Conservation (phyloP, 2,329 filamentous ascomycete genomes). For the Diaporthe australafricana region DNA sequence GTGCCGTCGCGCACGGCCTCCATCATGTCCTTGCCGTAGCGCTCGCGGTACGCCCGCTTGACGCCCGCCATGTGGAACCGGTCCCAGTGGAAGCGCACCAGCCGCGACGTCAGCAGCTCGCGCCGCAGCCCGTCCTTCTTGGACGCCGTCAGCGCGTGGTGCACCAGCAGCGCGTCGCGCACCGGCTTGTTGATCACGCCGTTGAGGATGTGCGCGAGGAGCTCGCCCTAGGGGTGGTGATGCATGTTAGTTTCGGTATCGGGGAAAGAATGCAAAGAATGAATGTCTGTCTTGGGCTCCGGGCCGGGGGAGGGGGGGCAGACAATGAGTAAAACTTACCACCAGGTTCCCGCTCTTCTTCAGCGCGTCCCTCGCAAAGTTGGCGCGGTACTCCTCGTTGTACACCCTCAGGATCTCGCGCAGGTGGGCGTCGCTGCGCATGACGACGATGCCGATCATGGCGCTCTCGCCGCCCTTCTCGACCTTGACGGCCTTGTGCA, state of each 20-base stretch:
- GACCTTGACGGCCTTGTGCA: conserved; percentile 75
- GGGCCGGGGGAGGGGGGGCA: too few relatives aligned
- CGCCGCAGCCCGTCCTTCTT: conserved; percentile 78
- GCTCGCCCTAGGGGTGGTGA: conserved; percentile 80
- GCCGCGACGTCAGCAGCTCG: conserved; percentile 86
- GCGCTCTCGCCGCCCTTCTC: conserved; percentile 87
- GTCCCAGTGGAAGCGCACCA: conserved; percentile 95
- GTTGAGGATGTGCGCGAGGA: conserved; percentile 94
- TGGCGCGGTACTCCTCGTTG: conserved; percentile 77
- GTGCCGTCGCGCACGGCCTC: conserved; percentile 84
- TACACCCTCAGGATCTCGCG: conserved; percentile 83
- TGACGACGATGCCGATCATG: conserved; percentile 87
- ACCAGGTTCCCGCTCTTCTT: conserved; percentile 92
- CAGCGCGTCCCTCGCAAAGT: conserved; percentile 90
- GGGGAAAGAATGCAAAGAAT: too few relatives aligned
- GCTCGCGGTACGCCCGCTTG: conserved; percentile 81
- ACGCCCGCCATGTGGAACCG: conserved; percentile 81
- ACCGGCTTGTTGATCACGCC: conserved; percentile 96
- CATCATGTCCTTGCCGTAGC: conserved; percentile 80
- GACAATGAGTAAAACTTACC: conserved; percentile 65
- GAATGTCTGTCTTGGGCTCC: too few relatives aligned
- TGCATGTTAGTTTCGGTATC: background rate
- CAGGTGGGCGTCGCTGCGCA: conserved; percentile 84
- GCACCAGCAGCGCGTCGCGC: conserved; percentile 88
- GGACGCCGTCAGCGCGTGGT: conserved; percentile 86